Conservation (phyloP, 2,329 filamentous ascomycete species). For the Fusarium brachygibbosum region DNA sequence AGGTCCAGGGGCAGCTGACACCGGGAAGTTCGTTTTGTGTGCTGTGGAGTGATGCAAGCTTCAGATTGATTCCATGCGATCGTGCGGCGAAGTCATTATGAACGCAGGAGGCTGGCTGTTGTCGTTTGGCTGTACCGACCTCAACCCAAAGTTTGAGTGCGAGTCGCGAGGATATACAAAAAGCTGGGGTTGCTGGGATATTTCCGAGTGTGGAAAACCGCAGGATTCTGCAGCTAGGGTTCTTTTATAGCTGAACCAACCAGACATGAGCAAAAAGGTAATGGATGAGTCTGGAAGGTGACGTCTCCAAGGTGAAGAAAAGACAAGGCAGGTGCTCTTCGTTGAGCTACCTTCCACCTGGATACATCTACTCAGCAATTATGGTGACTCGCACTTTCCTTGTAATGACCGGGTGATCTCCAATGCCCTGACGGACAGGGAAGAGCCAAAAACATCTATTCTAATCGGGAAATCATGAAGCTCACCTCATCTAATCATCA, state of each 20-base stretch:
- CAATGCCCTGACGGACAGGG: constrained; percentile 12
- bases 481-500: constrained; percentile 24
- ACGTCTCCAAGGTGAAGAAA: constrained; percentile 31
- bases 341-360: background rate
- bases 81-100: constrained; percentile 26
- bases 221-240: constrained; percentile 25
- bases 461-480: constrained; percentile 21
- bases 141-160: constrained; percentile 2
- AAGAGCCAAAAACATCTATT: background rate
- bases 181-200: constrained; percentile 36
- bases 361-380: background rate
- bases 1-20: constrained; percentile 35
- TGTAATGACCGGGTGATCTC: background rate
- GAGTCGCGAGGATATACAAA: constrained; percentile 14
- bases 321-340: constrained; percentile 1
- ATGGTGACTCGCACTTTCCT: constrained; percentile 1
- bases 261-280: constrained; percentile 8
- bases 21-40: constrained; percentile 13
- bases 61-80: constrained; percentile 27
- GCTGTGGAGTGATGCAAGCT: constrained; percentile 3
- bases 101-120: constrained; percentile 12
- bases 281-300: constrained; percentile 38
- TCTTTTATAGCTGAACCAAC: constrained; percentile 8
- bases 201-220: constrained; percentile 31
- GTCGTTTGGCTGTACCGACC: constrained; percentile 23